Base-by-base conservation (phyloP, 169 alveolate species). In the Cryptosporidium muris region DNA sequence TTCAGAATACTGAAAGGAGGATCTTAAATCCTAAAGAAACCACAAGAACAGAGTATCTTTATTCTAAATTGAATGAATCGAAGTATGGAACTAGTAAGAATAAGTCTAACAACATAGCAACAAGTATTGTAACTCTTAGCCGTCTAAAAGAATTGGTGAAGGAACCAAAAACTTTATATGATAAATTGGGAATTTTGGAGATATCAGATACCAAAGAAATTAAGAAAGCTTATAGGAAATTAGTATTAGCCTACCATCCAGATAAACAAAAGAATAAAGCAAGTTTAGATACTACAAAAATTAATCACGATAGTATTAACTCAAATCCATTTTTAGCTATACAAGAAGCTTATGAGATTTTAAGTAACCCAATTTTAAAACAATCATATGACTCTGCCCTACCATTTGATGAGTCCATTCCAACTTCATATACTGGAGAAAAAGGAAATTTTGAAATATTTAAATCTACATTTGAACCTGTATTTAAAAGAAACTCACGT, bases 401-500 rank as follows among this genome's bases (percentile, higher is more conserved):
- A 51, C 98, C 97, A 9, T 96, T 96, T 88, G 98, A 96, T 82
- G 99, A 96, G 90, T 54, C 91, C 36, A 93, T 96, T 11, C 99
- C 99, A 12, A 93, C 95, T 45, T 51, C 51, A 54, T 90, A 89
- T n/a, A 92, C 89, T 66, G 80, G 80, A 43, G 80, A 88, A 47
- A 94, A 81, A 40, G 93, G 91, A 51, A 89, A 91, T 58, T 96
- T 95, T 80, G 90, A 88, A 58, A 38, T 58, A 4, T 74, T 74
- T 43, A 74, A 58, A 34, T 81, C 91, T 25, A 81, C 93, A 47
- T 89, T 93, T 54, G 94, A 94, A 25, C 94, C 95, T 3, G 93
- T 92, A 34, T 92, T 94, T 82, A 82, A 74, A 48, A 85, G 93
- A 63, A 92, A 91, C 81, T 81, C 93, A 40, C 89, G 94, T 58